Evolutionary conservation across 768 basidiomycete genomes (phyloP).

Genomic region (Tricholoma saponaceum): DNA sequence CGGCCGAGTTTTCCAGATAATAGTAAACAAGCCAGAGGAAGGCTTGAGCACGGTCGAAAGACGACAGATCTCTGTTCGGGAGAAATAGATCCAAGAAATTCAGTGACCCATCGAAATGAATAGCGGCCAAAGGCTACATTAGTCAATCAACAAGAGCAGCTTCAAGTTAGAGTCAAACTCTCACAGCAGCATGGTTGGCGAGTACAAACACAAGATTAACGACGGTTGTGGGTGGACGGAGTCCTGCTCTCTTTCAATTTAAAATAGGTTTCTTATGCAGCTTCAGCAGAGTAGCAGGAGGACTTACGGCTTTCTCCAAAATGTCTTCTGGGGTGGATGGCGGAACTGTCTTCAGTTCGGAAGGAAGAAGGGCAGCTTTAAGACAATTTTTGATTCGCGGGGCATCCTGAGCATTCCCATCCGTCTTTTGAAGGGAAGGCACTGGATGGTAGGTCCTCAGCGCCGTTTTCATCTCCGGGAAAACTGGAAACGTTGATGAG

Average conservation of each 20-base stretch:
- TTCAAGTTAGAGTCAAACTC: slow-evolving; percentile 12
- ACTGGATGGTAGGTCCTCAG: slow-evolving; percentile 87
- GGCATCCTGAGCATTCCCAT: slow-evolving; percentile 86
- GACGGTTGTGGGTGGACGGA: slow-evolving; percentile 77
- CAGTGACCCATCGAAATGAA: slow-evolving; percentile 70
- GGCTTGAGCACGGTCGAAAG: slow-evolving; percentile 66
- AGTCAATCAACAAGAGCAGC: slow-evolving; percentile 6
- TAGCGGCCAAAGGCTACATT: slow-evolving; percentile 50
- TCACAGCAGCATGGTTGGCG: slow-evolving; percentile 73
- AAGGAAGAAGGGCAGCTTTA: slow-evolving; percentile 73
- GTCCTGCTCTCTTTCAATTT: slow-evolving; percentile 45
- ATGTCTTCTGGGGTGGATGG: slow-evolving; percentile 78
- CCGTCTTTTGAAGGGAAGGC: slow-evolving; percentile 85
- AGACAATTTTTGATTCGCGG: slow-evolving; percentile 90
- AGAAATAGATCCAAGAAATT: slow-evolving; percentile 86
- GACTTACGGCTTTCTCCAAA: slow-evolving; percentile 57
- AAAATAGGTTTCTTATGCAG: slow-evolving; percentile 6
- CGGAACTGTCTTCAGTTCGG: slow-evolving; percentile 59
- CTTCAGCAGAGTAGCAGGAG: slow-evolving; percentile 4
- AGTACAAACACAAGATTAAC: slow-evolving; percentile 86
- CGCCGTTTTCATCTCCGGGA: slow-evolving; percentile 91
- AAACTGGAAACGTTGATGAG: slow-evolving; percentile 47
- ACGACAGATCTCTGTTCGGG: slow-evolving; percentile 63
- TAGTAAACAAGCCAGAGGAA: slow-evolving; percentile 85
- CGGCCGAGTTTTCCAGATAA: slow-evolving; percentile 66